These are phyloP conservation scores for Gautieria morchelliformis DNA, from an alignment of 768 basidiomycete species.

Conservation along the genomic window DNA sequence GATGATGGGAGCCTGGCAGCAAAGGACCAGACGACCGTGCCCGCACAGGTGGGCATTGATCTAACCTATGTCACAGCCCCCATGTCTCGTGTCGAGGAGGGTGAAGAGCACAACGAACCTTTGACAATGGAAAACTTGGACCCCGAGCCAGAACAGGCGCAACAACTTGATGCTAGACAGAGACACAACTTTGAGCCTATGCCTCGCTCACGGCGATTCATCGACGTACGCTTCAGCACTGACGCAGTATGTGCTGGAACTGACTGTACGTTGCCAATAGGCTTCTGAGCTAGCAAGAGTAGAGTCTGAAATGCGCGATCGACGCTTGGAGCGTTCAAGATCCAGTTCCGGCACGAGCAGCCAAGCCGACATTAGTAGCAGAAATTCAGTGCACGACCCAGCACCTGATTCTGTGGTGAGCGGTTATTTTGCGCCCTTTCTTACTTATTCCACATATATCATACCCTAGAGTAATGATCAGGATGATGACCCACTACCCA, in stretches of 20 bases:
- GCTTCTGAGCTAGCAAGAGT: conserved; percentile 4
- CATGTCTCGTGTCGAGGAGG: conserved; percentile 7
- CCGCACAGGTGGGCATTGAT: conserved; percentile 14
- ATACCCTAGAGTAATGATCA: neutral
- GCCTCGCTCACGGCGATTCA: neutral
- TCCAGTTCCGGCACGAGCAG: conserved; percentile 10
- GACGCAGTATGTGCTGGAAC: conserved; percentile 57
- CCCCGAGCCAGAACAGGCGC: conserved; percentile 14
- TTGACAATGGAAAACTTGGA: neutral
- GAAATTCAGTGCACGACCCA: neutral
- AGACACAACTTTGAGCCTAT: conserved; percentile 9
- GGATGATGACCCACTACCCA: conserved; percentile 2
- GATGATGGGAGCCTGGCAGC: neutral
- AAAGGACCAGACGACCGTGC: conserved; percentile 15
- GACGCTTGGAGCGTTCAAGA: conserved; percentile 41
- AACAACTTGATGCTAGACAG: conserved; percentile 12
- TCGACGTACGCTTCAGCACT: conserved; percentile 31
- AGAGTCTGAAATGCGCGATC: conserved; percentile 29
- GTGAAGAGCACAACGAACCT: conserved; percentile 8
- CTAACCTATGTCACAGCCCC: neutral
- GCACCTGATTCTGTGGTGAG: neutral
- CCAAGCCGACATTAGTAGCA: neutral
- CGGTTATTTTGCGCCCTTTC: neutral
- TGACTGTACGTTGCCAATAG: conserved; percentile 5
- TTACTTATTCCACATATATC: neutral